Evolutionary conservation across 257 asterid genomes (phyloP).

Genomic region (Paulownia fortunei): DNA sequence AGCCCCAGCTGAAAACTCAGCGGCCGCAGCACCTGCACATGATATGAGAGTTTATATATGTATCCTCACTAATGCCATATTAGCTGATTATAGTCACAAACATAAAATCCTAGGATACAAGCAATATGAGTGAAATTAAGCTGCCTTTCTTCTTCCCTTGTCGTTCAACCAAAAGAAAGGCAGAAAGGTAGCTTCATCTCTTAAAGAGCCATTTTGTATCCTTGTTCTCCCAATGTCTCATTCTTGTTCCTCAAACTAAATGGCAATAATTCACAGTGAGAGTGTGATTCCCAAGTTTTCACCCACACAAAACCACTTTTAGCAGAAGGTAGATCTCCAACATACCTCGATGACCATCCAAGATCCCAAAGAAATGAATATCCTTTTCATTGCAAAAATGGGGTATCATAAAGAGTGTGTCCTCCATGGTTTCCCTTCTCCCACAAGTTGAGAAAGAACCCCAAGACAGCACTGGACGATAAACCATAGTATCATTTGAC

Average conservation of each 20-base stretch:
- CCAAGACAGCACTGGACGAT: constrained; percentile 78
- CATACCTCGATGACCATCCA: constrained; percentile 99
- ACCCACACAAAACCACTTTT: background rate
- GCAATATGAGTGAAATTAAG: background rate
- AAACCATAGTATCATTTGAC: constrained; percentile 46
- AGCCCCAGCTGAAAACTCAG: constrained; percentile 95
- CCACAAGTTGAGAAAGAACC: constrained; percentile 96
- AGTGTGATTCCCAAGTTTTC: constrained; percentile 15
- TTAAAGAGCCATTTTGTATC: background rate
- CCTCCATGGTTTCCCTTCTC: constrained; percentile 98
- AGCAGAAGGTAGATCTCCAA: constrained; percentile 30
- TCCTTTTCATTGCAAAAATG: constrained; percentile 51
- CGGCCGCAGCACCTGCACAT: constrained; percentile 85
- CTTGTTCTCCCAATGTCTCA: background rate
- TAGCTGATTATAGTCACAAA: constrained; percentile 7
- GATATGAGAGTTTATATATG: constrained; percentile 20
- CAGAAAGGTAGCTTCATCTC: background rate
- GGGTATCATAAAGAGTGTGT: constrained; percentile 75
- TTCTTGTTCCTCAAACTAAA: constrained; percentile 1
- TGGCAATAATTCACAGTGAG: background rate
- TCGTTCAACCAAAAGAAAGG: constrained; percentile 2
- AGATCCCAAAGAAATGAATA: constrained; percentile 81
- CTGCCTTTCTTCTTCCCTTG: background rate
- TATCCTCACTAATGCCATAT: constrained; percentile 14
- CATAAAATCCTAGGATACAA: background rate